Evolutionary conservation across 2,329 filamentous ascomycete genomes (phyloP).

Genomic region (Kalaharituber pfeilii): DNA sequence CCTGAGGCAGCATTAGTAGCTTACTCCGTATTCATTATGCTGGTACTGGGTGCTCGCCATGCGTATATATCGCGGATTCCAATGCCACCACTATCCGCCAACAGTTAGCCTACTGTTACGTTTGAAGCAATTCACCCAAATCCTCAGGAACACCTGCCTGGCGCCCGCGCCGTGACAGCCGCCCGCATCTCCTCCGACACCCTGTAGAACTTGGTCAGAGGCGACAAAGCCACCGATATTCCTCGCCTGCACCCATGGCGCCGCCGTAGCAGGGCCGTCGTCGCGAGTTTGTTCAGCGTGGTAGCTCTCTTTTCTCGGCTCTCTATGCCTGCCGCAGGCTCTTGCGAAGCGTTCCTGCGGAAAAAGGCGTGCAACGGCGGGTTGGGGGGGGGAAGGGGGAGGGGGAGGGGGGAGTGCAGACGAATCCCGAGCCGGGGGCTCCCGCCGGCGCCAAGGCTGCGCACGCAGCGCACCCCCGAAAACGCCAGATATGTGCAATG

Average conservation of each 20-base stretch:
- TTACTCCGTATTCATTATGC: conserved; percentile 3
- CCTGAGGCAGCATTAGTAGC: conserved; percentile 28
- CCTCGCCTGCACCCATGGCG: not conserved
- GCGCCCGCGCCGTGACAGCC: conserved; percentile 54
- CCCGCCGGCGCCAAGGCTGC: not conserved
- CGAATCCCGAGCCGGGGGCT: not conserved
- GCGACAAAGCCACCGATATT: not conserved
- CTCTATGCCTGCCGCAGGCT: too few species aligned
- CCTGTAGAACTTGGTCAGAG: conserved; percentile 35
- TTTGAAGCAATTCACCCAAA: too few species aligned
- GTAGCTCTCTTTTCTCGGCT: too few species aligned
- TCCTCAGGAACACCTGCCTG: conserved; percentile 27
- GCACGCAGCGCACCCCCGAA: not conserved
- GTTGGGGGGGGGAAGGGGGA: not conserved
- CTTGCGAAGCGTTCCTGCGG: too few species aligned
- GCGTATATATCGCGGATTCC: conserved; percentile 94
- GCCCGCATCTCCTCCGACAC: conserved; percentile 69
- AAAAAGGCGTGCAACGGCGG: not conserved
- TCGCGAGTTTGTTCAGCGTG: too few species aligned
- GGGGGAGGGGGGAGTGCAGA: not conserved
- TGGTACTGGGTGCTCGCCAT: conserved; percentile 38
- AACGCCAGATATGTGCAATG: conserved; percentile 1
- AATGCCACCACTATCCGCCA: conserved; percentile 53
- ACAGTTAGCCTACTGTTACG: too few species aligned
- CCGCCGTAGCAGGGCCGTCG: not conserved